Evolutionary conservation across 2,329 filamentous ascomycete species (phyloP), one percentile per base, ranked within the genome.

Genomic region (Emericellopsis cladophorae): DNA sequence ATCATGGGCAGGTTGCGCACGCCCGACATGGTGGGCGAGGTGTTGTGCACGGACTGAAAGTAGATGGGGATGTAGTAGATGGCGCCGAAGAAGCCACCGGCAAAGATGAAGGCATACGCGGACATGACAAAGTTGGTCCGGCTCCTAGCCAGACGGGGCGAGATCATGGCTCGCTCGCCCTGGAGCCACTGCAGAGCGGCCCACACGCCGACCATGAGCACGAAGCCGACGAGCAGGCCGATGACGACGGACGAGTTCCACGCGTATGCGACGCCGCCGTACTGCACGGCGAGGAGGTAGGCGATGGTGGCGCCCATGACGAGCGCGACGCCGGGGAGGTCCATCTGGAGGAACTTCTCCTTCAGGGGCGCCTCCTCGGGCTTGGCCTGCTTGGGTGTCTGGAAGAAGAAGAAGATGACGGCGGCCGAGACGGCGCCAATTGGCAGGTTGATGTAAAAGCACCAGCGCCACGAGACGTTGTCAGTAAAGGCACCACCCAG

Each of bases 281-380:
- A 67, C 48, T 67, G 62, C 0, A 68, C 48, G 5, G 64, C 63
- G 6, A 67, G 58, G 37, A 67, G 50, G 44, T 61, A 55, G 54
- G 54, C 45, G 51, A 67, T 42, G 55, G 60, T 49, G 49, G 54
- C 49, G 46, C 51, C 51, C 59, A 70, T 61, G 36, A 69, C 49
- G 37, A 66, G 53, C 14, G 58, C 51, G 2, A 59, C 53, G 2
- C 66, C 66, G 1, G 58, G 46, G 5, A 62, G 51, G 45, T 70
- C 67, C 49, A 68, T 61, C 45, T 69, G 62, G 1, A 61, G 49
- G 15, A 66, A 36, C 49, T 66, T 65, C 46, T 66, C 59, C 8
- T 48, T 54, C 23, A 62, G 44, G 1, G 55, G 44, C 7, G 58
- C 51, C 43, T 53, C 22, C 6, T 45, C 49, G 3, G 60, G 60